phyloP scores from a whole-genome alignment of 495 filamentous ascomycete species.

The Pyronema domesticum region DNA sequence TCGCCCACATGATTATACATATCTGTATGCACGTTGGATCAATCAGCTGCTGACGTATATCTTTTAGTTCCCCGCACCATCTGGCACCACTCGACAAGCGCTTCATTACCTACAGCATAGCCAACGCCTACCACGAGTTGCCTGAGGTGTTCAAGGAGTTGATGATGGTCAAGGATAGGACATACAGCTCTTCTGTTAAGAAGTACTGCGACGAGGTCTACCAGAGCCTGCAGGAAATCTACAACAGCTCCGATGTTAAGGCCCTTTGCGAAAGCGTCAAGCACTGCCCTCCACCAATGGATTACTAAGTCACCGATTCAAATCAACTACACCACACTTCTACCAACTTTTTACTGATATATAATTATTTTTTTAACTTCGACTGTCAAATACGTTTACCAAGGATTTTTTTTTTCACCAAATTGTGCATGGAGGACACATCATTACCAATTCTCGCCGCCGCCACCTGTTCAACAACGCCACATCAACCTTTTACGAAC shows the following conservation, averaged over 20 bases:
- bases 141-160: constrained; percentile 3
- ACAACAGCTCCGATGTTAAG: neutral
- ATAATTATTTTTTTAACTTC: neutral
- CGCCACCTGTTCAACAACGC: neutral
- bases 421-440: constrained; percentile 2
- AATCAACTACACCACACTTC: neutral
- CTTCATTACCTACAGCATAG: constrained; percentile 1
- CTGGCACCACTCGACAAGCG: constrained; percentile 1
- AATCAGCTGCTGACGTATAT: neutral
- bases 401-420: neutral
- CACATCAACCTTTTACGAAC: neutral
- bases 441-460: neutral
- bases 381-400: constrained; percentile 1
- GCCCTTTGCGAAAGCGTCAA: constrained; percentile 2
- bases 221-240: neutral
- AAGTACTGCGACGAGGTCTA: constrained; percentile 6
- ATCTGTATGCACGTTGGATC: neutral
- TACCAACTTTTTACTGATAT: neutral
- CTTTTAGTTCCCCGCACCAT: constrained; percentile 3
- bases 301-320: neutral
- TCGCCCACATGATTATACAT: neutral
- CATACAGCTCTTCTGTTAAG: constrained; percentile 1
- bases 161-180: neutral
- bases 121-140: constrained; percentile 2
- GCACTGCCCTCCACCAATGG: neutral